phyloP scores from a whole-genome alignment of 1,139 yeast species.

The Debaryomycetaceae sp. region DNA sequence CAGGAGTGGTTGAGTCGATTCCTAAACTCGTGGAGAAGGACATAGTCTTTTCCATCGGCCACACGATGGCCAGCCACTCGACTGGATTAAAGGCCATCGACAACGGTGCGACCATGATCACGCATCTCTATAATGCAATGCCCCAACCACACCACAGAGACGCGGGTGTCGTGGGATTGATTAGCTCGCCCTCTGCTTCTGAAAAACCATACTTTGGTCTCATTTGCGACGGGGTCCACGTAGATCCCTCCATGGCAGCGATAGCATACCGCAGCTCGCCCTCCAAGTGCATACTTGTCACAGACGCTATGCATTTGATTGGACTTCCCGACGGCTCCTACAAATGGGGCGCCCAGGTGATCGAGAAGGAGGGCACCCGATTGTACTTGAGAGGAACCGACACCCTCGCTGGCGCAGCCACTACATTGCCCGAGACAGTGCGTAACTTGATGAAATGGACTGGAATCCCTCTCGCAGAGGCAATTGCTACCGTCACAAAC shows the following conservation, averaged over 20 bases:
- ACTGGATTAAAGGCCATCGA: conserved; percentile 49
- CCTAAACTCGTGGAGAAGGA: conserved; percentile 33
- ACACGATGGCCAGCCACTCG: conserved; percentile 48
- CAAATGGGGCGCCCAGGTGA: conserved; percentile 46
- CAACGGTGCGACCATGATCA: conserved; percentile 57
- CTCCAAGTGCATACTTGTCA: conserved; percentile 54
- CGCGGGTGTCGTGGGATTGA: conserved; percentile 56
- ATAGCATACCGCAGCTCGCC: conserved; percentile 55
- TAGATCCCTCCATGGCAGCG: conserved; percentile 54
- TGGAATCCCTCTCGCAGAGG: conserved; percentile 47
- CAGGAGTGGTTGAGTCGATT: conserved; percentile 50
- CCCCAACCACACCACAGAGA: conserved; percentile 64
- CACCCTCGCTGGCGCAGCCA: conserved; percentile 64
- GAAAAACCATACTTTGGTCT: conserved; percentile 52
- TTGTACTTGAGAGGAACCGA: conserved; percentile 53
- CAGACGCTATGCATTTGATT: conserved; percentile 59
- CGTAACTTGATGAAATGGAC: conserved; percentile 56
- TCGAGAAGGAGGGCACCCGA: conserved; percentile 48
- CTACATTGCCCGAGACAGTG: conserved; percentile 53
- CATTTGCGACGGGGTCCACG: conserved; percentile 63
- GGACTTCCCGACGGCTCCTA: conserved; percentile 52
- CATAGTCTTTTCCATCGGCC: conserved; percentile 54
- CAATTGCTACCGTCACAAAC: conserved; percentile 55
- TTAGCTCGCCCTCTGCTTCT: conserved; percentile 36
- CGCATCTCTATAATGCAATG: conserved; percentile 68